Conservation (phyloP, 192 early-diverging fungal species). For the Radiomyces spectabilis region DNA sequence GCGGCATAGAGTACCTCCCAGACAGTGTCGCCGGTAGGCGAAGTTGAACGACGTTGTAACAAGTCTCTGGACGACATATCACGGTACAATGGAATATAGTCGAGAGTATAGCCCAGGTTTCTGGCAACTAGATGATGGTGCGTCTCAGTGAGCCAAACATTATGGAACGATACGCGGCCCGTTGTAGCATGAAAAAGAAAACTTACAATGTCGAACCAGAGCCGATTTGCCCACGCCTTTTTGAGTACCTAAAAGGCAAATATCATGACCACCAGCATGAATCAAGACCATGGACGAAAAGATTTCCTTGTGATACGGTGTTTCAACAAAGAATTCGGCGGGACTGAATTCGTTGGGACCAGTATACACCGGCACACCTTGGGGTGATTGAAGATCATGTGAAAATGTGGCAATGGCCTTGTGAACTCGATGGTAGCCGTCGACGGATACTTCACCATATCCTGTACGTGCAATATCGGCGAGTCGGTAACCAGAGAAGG, state of each 20-base stretch:
- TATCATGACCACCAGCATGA: slow-evolving; percentile 51
- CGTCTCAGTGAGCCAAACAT: too few species aligned
- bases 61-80: slow-evolving; percentile 80
- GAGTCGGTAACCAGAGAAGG: slow-evolving; percentile 36
- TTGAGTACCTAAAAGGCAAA: slow-evolving; percentile 58
- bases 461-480: slow-evolving; percentile 16
- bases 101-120: slow-evolving; percentile 48
- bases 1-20: slow-evolving; percentile 63
- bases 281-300: slow-evolving; percentile 47
- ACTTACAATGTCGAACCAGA: slow-evolving; percentile 49
- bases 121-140: slow-evolving; percentile 20
- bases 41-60: slow-evolving; percentile 67
- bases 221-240: slow-evolving; percentile 73
- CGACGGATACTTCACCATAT: slow-evolving; percentile 17
- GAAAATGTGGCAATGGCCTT: slow-evolving; percentile 26
- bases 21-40: slow-evolving; percentile 59
- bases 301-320: slow-evolving; percentile 42
- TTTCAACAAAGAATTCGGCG: slow-evolving; percentile 51
- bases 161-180: slow-evolving; percentile 34
- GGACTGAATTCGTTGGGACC: slow-evolving; percentile 35
- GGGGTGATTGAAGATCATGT: not conserved
- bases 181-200: slow-evolving; percentile 2
- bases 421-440: slow-evolving; percentile 22
- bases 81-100: slow-evolving; percentile 66
- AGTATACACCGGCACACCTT: slow-evolving; percentile 23